Evolutionary conservation across 164 flowering plant genomes (phyloP), one percentile per base, ranked within the genome.

Genomic region (Vitis cinerea): DNA sequence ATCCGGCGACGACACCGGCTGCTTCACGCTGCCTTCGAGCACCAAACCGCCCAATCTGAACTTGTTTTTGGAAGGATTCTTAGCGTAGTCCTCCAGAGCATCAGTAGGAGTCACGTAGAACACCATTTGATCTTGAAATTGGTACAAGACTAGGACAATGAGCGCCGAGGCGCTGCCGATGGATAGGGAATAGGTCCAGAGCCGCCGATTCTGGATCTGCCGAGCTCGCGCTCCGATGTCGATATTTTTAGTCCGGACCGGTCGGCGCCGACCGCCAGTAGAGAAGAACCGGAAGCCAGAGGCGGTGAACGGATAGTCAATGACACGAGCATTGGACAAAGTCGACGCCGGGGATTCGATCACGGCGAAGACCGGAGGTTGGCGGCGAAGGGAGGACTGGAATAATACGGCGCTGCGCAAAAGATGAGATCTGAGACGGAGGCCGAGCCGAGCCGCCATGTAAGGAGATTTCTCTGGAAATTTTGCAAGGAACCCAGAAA

Each of bases 31-130:
- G 58, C 93, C 91, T 70, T 94, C 98, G 1, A 94, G 88, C 12
- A 94, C 96, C 23, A 94, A 66, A 0, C 98, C 97, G 1, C 98
- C 97, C 19, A 94, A 81, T n/a, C 98, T 77, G 70, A 87, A 94
- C 81, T 82, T 85, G 77, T 64, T 76, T 66, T 86, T 88, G 9
- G 76, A 50, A 1, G 96, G 98, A 51, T 94, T 82, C 0, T 60
- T 49, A 1, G 68, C 11, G 79, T 78, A 86, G 63, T 90, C 86
- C 63, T 87, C 83, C 1, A 94, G 77, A 6, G 90, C 93, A 1
- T 92, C 98, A 0, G 91, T 79, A 0, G 98, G 98, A 23, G 97
- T 94, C 13, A 92, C 80, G 64, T 94, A 92, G 78, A 94, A 94
- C 48, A 92, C 94, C 49, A 94, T 54, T 57, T 88, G 91, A 65